These are phyloP conservation scores for Asclepias syriaca DNA, from an alignment of 257 asterid genomes.

Conservation along the genomic window DNA sequence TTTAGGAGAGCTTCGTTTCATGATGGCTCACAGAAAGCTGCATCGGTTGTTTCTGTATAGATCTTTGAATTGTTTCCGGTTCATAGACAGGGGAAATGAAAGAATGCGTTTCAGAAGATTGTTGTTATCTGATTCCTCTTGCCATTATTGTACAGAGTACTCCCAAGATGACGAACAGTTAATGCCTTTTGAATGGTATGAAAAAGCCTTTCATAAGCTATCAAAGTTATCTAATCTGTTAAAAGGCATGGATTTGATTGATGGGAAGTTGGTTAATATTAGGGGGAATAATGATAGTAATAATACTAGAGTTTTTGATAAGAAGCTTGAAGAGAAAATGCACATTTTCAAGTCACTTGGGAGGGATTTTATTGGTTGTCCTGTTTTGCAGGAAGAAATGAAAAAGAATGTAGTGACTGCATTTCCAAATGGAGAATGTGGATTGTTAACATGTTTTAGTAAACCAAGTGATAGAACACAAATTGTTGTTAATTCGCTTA, in stretches of 20 bases:
- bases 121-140: slow-evolving; percentile 3
- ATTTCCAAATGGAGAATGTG: slow-evolving; percentile 9
- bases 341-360: slow-evolving; percentile 52
- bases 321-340: slow-evolving; percentile 46
- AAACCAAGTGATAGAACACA: slow-evolving; percentile 44
- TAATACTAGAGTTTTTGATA: slow-evolving; percentile 44
- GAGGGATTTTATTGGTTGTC: slow-evolving; percentile 52
- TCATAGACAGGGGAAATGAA: slow-evolving; percentile 11
- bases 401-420: slow-evolving; percentile 37
- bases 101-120: slow-evolving; percentile 24
- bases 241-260: slow-evolving; percentile 59
- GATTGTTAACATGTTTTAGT: slow-evolving; percentile 33
- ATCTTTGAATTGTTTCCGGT: slow-evolving; percentile 17
- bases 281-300: slow-evolving; percentile 13
- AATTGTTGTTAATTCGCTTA: slow-evolving; percentile 43
- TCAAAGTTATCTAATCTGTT: slow-evolving; percentile 44
- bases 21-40: slow-evolving; percentile 33
- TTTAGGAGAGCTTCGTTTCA: not conserved
- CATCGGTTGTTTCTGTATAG: slow-evolving; percentile 20
- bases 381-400: slow-evolving; percentile 47
- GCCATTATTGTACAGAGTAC: slow-evolving; percentile 28
- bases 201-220: slow-evolving; percentile 45
- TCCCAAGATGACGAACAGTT: slow-evolving; percentile 27
- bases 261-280: slow-evolving; percentile 59
- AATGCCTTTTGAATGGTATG: slow-evolving; percentile 61